phyloP scores from a whole-genome alignment of 768 basidiomycete genomes.

The Hygrophorus russula region DNA sequence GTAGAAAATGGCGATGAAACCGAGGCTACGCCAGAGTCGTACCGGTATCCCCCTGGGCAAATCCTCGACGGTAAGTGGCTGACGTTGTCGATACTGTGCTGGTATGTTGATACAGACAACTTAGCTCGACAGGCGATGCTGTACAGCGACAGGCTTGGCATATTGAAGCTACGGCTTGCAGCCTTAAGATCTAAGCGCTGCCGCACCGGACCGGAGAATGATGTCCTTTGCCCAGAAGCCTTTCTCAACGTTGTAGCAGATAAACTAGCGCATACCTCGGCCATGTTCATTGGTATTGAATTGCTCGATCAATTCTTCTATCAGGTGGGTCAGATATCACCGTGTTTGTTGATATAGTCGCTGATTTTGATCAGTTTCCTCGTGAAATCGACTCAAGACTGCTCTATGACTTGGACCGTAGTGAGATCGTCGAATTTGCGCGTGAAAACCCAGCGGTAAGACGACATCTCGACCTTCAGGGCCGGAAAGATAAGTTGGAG shows the following conservation, averaged over 20 bases:
- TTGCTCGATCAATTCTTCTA: constrained; percentile 98
- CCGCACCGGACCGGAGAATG: constrained; percentile 75
- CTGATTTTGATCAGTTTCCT: constrained; percentile 59
- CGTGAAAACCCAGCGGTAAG: constrained; percentile 89
- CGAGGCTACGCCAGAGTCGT: constrained; percentile 49
- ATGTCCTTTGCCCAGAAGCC: constrained; percentile 89
- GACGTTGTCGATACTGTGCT: not conserved
- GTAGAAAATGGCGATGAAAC: constrained; percentile 26
- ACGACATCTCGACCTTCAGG: constrained; percentile 86
- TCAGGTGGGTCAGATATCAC: constrained; percentile 44
- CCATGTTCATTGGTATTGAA: constrained; percentile 99
- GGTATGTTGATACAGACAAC: constrained; percentile 8
- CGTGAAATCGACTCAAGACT: constrained; percentile 93
- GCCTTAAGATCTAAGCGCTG: constrained; percentile 88
- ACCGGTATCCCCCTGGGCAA: constrained; percentile 86
- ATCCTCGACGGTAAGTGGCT: constrained; percentile 72
- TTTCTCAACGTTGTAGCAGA: constrained; percentile 96
- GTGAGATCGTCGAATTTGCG: constrained; percentile 85
- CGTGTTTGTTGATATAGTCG: no score
- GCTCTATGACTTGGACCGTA: constrained; percentile 86
- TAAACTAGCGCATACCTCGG: constrained; percentile 89
- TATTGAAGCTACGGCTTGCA: constrained; percentile 77
- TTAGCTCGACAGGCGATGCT: constrained; percentile 88
- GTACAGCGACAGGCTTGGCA: constrained; percentile 68
- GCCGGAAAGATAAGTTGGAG: constrained; percentile 94